Conservation (phyloP, 2,329 filamentous ascomycete species). For the Penicillium corylophilum region DNA sequence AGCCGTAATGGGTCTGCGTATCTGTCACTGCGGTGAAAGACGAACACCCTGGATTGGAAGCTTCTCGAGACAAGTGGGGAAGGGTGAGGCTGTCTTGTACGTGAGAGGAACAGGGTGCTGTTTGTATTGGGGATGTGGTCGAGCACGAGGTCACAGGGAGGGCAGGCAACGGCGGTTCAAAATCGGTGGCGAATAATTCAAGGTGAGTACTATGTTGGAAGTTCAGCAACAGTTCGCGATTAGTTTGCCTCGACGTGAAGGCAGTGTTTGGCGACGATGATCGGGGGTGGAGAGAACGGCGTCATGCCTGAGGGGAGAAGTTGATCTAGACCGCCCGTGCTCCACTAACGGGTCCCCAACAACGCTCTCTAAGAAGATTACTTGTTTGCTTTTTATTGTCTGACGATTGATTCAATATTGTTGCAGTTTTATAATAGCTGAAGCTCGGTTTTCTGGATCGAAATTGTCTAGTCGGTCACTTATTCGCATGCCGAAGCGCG, state of each 20-base stretch:
- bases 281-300: slow-evolving; percentile 7
- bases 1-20: background rate
- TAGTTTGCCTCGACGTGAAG: background rate
- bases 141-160: background rate
- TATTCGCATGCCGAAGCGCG: background rate
- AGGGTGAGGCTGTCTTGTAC: background rate
- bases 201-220: too few species aligned
- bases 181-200: background rate
- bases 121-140: background rate
- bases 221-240: background rate
- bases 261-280: slow-evolving; percentile 1
- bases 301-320: slow-evolving; percentile 18
- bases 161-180: background rate
- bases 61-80: background rate
- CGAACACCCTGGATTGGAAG: background rate
- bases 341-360: slow-evolving; percentile 16
- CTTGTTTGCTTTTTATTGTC: background rate
- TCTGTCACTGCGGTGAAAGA: background rate
- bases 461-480: background rate
- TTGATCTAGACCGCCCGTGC: slow-evolving; percentile 20
- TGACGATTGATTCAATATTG: background rate
- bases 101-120: background rate
- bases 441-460: background rate
- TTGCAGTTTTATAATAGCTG: background rate
- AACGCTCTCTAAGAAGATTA: background rate